Percentiles rank a stretch among this genome's conserved stretches.
Conservation (phyloP, 108 stramenopile species). For the Schizochytrium sp. region DNA sequence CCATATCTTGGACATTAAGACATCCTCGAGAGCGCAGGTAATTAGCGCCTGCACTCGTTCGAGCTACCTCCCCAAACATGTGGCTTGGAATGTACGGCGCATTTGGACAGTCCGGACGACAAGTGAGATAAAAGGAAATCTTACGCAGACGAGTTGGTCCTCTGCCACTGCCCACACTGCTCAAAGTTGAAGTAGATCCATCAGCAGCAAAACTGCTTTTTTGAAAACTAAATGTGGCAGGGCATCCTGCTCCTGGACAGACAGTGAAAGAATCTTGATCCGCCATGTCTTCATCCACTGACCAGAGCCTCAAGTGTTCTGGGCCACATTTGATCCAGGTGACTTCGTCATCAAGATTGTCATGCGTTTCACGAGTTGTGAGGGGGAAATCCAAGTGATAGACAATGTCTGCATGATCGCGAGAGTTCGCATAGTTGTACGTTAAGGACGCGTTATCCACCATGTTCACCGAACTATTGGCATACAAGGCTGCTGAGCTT, state of each 20-base stretch:
- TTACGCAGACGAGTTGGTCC: background rate
- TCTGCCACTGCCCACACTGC: background rate
- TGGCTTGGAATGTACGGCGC: conserved; percentile 53
- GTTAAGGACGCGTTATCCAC: background rate
- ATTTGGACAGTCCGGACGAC: conserved; percentile 55
- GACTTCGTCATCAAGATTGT: conserved; percentile 10
- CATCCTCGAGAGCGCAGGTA: conserved; percentile 24
- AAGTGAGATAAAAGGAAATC: conserved; percentile 34
- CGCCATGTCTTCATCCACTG: background rate
- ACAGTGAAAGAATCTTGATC: background rate
- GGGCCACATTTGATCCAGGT: conserved; percentile 44
- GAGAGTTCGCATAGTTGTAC: conserved; percentile 30
- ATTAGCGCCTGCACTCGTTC: conserved; percentile 5
- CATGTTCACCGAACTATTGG: background rate
- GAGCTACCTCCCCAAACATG: conserved; percentile 33
- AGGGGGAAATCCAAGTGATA: conserved; percentile 34
- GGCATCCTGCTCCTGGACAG: background rate
- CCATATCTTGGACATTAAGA: background rate
- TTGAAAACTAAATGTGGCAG: conserved; percentile 20
- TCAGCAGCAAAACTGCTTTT: too few species aligned
- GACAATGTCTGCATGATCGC: background rate
- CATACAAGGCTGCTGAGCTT: conserved; percentile 1
- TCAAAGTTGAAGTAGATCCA: too few species aligned
- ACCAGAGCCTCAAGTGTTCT: background rate
- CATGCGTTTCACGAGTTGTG: background rate